phyloP scores from a whole-genome alignment of 192 early-diverging fungal species.

The Umbelopsis isabellina region DNA sequence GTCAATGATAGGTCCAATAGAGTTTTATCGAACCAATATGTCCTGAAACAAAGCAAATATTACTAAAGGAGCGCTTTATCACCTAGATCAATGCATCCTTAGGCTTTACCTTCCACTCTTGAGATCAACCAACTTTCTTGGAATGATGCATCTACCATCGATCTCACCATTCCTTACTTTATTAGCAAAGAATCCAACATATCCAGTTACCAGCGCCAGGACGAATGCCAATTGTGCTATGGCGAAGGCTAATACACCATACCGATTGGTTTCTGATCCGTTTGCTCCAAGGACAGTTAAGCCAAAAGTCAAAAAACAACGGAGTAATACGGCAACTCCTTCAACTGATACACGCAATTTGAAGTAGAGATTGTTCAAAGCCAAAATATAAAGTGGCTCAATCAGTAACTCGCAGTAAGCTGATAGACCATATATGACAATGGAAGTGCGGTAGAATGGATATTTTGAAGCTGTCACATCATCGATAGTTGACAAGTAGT shows the following conservation, averaged over 20 bases:
- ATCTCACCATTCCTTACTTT: conserved; percentile 38
- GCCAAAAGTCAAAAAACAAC: conserved; percentile 72
- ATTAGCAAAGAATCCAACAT: conserved; percentile 50
- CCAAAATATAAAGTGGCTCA: conserved; percentile 86
- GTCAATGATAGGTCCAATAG: conserved; percentile 71
- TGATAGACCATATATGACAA: conserved; percentile 70
- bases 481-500: conserved; percentile 49
- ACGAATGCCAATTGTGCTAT: conserved; percentile 79
- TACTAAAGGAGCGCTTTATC: conserved; percentile 8
- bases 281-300: conserved; percentile 40
- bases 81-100: not conserved
- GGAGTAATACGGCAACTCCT: conserved; percentile 73
- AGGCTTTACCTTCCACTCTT: conserved; percentile 39
- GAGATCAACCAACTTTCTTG: conserved; percentile 34
- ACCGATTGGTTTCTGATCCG: conserved; percentile 38
- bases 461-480: conserved; percentile 17
- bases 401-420: conserved; percentile 80
- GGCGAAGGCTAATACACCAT: conserved; percentile 79
- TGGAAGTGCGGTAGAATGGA: conserved; percentile 58
- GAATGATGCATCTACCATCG: conserved; percentile 36
- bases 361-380: conserved; percentile 73
- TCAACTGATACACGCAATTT: conserved; percentile 81
- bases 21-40: conserved; percentile 62
- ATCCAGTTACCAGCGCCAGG: conserved; percentile 59
- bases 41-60: conserved; percentile 29